These are phyloP conservation scores for Aspergillus proliferans DNA, from an alignment of 2,329 filamentous ascomycete genomes.

Conservation along the genomic window DNA sequence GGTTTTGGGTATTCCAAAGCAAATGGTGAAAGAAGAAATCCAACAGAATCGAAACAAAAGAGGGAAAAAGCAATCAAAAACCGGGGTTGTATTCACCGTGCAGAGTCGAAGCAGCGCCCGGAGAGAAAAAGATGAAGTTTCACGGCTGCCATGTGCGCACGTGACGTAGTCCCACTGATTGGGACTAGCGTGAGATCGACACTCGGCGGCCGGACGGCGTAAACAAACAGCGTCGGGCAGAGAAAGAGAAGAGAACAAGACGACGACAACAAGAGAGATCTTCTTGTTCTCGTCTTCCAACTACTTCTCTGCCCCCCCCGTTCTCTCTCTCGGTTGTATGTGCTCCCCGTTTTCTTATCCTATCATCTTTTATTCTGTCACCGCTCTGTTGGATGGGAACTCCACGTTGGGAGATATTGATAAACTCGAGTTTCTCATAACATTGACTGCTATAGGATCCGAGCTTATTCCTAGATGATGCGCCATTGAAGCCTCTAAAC, in stretches of 20 bases:
- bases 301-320: neutral
- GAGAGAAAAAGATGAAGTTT: slow-evolving; percentile 14
- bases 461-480: slow-evolving; percentile 21
- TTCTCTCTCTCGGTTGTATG: neutral
- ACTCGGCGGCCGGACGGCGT: slow-evolving; percentile 26
- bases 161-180: slow-evolving; percentile 19
- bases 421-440: neutral
- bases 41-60: slow-evolving; percentile 8
- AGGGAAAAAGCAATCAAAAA: neutral
- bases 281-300: neutral
- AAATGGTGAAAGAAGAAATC: neutral
- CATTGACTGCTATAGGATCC: slow-evolving; percentile 14
- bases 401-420: neutral
- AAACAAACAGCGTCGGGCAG: slow-evolving; percentile 30
- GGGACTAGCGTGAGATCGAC: slow-evolving; percentile 23
- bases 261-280: neutral
- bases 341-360: neutral
- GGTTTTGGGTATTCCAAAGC: no score
- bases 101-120: neutral
- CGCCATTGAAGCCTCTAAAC: slow-evolving; percentile 16
- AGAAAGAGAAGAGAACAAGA: no score
- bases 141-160: slow-evolving; percentile 13
- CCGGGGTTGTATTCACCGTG: neutral
- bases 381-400: neutral
- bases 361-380: neutral